A percentile compares a stretch with the other conserved stretches of the same genome.
These are phyloP conservation scores for Trametes cinnabarina DNA, from an alignment of 768 basidiomycete species.

Conservation along the genomic window DNA sequence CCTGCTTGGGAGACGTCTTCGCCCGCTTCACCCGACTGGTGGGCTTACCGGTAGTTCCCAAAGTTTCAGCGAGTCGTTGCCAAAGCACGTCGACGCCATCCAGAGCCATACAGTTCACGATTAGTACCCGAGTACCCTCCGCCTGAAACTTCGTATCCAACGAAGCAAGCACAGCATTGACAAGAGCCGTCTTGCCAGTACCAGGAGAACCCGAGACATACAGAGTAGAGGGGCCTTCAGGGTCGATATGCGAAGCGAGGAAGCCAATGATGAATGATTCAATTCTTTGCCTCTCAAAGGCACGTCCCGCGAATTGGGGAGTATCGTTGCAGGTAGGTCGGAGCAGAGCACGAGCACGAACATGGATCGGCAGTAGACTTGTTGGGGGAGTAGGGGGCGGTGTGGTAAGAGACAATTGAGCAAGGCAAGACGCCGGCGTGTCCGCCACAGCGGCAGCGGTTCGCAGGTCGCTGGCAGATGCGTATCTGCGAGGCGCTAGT, in stretches of 20 bases:
- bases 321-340: slow-evolving; percentile 66
- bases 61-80: slow-evolving; percentile 61
- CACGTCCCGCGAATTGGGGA: slow-evolving; percentile 64
- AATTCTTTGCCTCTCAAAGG: slow-evolving; percentile 58
- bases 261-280: slow-evolving; percentile 59
- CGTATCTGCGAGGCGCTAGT: slow-evolving; percentile 44
- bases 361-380: slow-evolving; percentile 46
- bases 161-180: slow-evolving; percentile 57
- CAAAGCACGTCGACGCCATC: slow-evolving; percentile 66
- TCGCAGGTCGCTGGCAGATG: slow-evolving; percentile 46
- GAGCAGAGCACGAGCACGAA: slow-evolving; percentile 65
- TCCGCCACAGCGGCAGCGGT: slow-evolving; percentile 27
- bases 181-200: slow-evolving; percentile 86
- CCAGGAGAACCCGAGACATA: slow-evolving; percentile 95
- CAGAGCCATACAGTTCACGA: slow-evolving; percentile 75
- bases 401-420: slow-evolving; percentile 48
- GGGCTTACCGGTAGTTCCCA: slow-evolving; percentile 39
- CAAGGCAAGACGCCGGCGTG: slow-evolving; percentile 46
- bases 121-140: slow-evolving; percentile 47
- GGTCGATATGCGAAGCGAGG: slow-evolving; percentile 33
- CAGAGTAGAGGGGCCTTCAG: slow-evolving; percentile 44
- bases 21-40: slow-evolving; percentile 41
- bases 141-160: slow-evolving; percentile 37
- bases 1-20: slow-evolving; percentile 36
- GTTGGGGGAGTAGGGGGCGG: slow-evolving; percentile 61